phyloP scores from a whole-genome alignment of 768 basidiomycete genomes.

The Amyloporia xantha region DNA sequence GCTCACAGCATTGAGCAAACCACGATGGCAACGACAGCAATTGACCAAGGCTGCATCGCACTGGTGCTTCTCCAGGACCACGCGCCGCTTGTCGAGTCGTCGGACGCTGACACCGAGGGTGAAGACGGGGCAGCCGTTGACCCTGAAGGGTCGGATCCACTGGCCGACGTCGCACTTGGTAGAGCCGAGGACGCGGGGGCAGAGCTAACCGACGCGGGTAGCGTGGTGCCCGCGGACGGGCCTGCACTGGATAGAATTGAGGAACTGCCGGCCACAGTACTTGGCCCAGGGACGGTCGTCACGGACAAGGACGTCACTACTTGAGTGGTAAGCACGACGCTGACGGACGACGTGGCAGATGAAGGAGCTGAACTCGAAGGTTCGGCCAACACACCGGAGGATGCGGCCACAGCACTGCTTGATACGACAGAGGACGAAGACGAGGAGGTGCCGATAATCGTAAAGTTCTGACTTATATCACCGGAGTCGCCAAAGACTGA shows the following conservation, averaged over 20 bases:
- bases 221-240: not conserved
- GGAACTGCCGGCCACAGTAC: not conserved
- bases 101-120: not conserved
- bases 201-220: not conserved
- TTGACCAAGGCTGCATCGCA: not conserved
- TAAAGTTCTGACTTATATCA: constrained; percentile 23
- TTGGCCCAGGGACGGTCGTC: not conserved
- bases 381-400: not conserved
- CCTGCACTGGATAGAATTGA: not conserved
- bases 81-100: not conserved
- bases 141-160: not conserved
- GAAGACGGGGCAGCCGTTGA: not conserved
- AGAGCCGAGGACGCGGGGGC: not conserved
- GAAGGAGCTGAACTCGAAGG: not conserved
- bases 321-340: not conserved
- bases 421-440: not conserved
- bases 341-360: not conserved
- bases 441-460: constrained; percentile 17
- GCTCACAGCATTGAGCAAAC: not conserved
- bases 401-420: not conserved
- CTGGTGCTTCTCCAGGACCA: not conserved
- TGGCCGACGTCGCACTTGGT: not conserved
- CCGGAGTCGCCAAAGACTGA: constrained; percentile 44
- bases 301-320: not conserved
- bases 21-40: not conserved